A percentile compares a stretch with the other conserved stretches of the same genome.
These are phyloP conservation scores for Entoloma clypeatum DNA, from an alignment of 1,284 basidiomycete genomes.

Conservation along the genomic window DNA sequence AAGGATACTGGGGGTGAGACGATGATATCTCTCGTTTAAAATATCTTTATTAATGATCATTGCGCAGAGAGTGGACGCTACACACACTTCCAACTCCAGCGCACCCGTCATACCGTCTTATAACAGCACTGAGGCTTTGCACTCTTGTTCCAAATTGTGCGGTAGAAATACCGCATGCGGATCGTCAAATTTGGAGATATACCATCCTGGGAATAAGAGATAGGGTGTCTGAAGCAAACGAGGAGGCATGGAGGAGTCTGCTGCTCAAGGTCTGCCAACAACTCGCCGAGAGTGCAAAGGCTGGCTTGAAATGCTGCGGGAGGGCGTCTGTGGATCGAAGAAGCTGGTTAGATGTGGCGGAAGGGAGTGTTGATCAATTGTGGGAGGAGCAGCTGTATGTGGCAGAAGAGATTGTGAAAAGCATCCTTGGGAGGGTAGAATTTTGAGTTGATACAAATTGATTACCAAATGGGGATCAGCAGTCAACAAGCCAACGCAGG, in stretches of 20 bases:
- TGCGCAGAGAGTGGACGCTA: slow-evolving; percentile 68
- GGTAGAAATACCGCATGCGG: slow-evolving; percentile 21
- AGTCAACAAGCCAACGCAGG: neutral
- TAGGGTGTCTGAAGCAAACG: slow-evolving; percentile 37
- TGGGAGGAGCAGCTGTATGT: slow-evolving; percentile 52
- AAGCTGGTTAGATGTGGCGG: slow-evolving; percentile 25
- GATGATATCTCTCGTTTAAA: slow-evolving; percentile 2
- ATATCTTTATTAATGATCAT: slow-evolving; percentile 10
- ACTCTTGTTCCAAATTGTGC: slow-evolving; percentile 33
- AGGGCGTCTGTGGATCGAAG: neutral
- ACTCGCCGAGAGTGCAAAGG: slow-evolving; percentile 23
- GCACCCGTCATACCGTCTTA: slow-evolving; percentile 73
- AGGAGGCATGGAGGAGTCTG: slow-evolving; percentile 34
- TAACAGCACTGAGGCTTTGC: slow-evolving; percentile 66
- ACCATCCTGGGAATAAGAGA: slow-evolving; percentile 46
- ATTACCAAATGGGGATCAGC: neutral
- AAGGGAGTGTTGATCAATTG: slow-evolving; percentile 39
- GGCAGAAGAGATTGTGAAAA: slow-evolving; percentile 42
- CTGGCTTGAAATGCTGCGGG: slow-evolving; percentile 16
- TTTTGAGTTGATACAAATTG: slow-evolving; percentile 24
- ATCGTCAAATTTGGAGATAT: slow-evolving; percentile 51
- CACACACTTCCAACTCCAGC: slow-evolving; percentile 55
- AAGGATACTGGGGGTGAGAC: slow-evolving; percentile 78
- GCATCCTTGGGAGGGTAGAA: slow-evolving; percentile 36
- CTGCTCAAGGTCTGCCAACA: slow-evolving; percentile 33